Evolutionary conservation across 306 rosid genomes (phyloP).

Genomic region (Fagus crenata): DNA sequence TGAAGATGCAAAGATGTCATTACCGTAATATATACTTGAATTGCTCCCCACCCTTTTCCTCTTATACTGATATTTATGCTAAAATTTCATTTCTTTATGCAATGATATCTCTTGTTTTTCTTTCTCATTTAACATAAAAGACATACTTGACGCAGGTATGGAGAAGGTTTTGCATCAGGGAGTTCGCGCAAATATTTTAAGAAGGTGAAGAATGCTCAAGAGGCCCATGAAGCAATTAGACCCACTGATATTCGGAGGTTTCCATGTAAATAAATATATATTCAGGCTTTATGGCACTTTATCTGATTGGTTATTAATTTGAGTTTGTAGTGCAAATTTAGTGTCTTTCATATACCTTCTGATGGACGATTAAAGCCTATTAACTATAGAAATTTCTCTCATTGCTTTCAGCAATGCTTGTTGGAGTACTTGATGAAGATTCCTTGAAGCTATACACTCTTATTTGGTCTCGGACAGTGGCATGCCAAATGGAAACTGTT

Average conservation of each 20-base stretch:
- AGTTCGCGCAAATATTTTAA: slow-evolving; percentile 68
- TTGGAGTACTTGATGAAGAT: slow-evolving; percentile 73
- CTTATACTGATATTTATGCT: not conserved
- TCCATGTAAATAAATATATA: slow-evolving; percentile 63
- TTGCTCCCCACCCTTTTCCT: not conserved
- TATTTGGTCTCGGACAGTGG: slow-evolving; percentile 84
- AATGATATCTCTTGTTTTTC: not conserved
- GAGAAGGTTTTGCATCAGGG: slow-evolving; percentile 60
- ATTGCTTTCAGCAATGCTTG: slow-evolving; percentile 63
- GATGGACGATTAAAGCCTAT: slow-evolving; percentile 20
- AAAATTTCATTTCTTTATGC: not conserved
- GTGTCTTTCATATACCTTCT: slow-evolving; percentile 27
- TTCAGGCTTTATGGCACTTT: slow-evolving; percentile 17
- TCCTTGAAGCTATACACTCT: slow-evolving; percentile 79
- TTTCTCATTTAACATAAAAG: slow-evolving; percentile 19
- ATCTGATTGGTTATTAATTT: slow-evolving; percentile 8
- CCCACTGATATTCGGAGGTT: slow-evolving; percentile 76
- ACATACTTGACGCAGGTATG: slow-evolving; percentile 66
- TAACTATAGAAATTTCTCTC: slow-evolving; percentile 28
- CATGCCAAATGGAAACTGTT: slow-evolving; percentile 94
- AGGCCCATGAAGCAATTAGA: slow-evolving; percentile 99
- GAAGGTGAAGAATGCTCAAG: slow-evolving; percentile 99
- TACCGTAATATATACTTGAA: not conserved
- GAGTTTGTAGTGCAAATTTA: slow-evolving; percentile 17
- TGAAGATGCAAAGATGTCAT: not conserved